These are phyloP conservation scores for Xylariaceae sp. DNA, from an alignment of 2,329 filamentous ascomycete species.

Conservation along the genomic window DNA sequence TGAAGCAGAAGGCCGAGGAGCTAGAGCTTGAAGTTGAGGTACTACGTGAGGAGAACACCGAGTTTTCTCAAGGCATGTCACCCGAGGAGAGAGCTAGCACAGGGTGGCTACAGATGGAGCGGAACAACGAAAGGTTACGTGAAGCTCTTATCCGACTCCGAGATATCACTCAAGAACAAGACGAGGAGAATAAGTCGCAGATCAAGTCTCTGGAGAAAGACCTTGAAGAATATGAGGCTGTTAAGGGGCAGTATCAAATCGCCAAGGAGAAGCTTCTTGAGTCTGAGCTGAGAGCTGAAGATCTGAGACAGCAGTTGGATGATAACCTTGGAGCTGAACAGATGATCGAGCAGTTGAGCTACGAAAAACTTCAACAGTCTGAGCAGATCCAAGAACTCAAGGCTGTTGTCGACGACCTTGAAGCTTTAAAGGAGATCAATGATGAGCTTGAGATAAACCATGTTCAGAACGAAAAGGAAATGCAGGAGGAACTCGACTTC, in stretches of 20 bases:
- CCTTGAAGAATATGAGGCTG: constrained; percentile 59
- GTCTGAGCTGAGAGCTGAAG: constrained; percentile 72
- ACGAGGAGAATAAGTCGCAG: constrained; percentile 72
- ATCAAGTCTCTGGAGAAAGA: constrained; percentile 72
- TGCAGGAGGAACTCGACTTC: constrained; percentile 90
- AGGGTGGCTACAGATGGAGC: constrained; percentile 88
- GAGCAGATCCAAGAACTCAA: constrained; percentile 82
- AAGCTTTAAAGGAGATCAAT: constrained; percentile 85
- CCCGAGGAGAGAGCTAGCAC: constrained; percentile 82
- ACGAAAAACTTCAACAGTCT: constrained; percentile 78
- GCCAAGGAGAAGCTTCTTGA: constrained; percentile 70
- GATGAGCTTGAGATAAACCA: constrained; percentile 94
- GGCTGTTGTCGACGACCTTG: constrained; percentile 78
- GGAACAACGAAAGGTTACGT: constrained; percentile 79
- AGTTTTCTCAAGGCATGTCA: constrained; percentile 78
- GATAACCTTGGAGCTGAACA: constrained; percentile 84
- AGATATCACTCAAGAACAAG: constrained; percentile 82
- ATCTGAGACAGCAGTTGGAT: constrained; percentile 87
- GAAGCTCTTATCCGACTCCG: constrained; percentile 81
- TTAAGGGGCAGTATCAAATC: constrained; percentile 66
- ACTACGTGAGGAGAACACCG: constrained; percentile 78
- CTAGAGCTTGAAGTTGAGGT: constrained; percentile 85
- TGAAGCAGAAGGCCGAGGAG: constrained; percentile 77
- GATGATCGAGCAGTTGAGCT: constrained; percentile 88
- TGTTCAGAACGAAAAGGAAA: constrained; percentile 86